phyloP scores from a whole-genome alignment of 305 asterid species.

The Solanum hybrid region DNA sequence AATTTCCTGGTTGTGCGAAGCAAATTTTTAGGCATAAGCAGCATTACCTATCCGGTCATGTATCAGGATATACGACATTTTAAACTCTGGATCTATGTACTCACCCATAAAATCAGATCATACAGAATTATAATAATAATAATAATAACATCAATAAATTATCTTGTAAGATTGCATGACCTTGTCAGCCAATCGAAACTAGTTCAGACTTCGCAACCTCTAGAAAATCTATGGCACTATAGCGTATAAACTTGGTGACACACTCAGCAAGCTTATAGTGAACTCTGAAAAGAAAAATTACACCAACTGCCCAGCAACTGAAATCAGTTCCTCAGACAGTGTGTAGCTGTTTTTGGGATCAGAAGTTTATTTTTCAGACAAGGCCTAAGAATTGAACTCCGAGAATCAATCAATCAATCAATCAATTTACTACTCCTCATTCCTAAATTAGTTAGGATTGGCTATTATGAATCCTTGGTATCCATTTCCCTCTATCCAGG shows the following conservation, averaged over 20 bases:
- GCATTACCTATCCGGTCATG: not conserved
- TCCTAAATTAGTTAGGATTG: not conserved
- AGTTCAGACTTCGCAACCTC: not conserved
- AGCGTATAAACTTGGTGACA: not conserved
- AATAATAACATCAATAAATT: not conserved
- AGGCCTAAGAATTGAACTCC: not conserved
- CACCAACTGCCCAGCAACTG: not conserved
- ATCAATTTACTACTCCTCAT: not conserved
- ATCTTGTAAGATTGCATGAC: not conserved
- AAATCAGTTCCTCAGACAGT: not conserved
- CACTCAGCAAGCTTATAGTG: not conserved
- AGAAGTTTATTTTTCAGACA: not conserved
- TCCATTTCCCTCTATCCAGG: not conserved
- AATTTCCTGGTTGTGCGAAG: not conserved
- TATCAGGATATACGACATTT: not conserved
- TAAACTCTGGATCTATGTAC: not conserved
- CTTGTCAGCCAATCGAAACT: not conserved
- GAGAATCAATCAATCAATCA: not conserved
- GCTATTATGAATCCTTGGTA: not conserved
- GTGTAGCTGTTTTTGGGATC: not conserved
- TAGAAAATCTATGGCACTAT: not conserved
- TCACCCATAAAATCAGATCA: not conserved
- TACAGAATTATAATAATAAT: not conserved
- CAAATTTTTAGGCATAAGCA: not conserved
- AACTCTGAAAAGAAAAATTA: not conserved